Base-by-base conservation (phyloP, 306 rosid genomes). In the Sindora glabra region DNA sequence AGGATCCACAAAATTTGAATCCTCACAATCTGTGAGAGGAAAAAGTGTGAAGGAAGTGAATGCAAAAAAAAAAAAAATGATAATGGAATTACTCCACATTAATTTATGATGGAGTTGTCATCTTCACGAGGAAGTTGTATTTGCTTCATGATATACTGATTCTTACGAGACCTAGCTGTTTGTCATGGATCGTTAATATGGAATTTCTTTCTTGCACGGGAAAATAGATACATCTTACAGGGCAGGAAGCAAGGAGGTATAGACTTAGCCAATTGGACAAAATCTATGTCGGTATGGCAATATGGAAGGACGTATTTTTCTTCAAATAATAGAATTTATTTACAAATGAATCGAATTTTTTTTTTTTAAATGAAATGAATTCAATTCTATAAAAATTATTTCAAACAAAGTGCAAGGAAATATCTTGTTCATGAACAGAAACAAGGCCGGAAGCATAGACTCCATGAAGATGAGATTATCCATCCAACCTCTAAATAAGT, bases 261-360 rank as follows among this genome's bases (percentile, higher is more conserved):
- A 79, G 96, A 68, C 83, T 75, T 45, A 52, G 58, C 27, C 80
- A 81, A 42, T 62, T 87, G 69, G 89, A 87, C 81, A 85, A 81
- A 65, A 61, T 91, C 26, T 83, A 73, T 79, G 60, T 33, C 77
- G 95, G 87, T 51, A 91, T 87, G 96, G 53, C 73, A 42, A 56
- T 91, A 81, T 59, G 79, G 71, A 80, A 87, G 70, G 97, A 91
- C 74, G n/a, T n/a, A n/a, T n/a, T n/a, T n/a, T n/a, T n/a, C n/a
- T n/a, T n/a, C n/a, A n/a, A n/a, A n/a, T n/a, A n/a, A n/a, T n/a
- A n/a, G n/a, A n/a, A n/a, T n/a, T n/a, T n/a, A n/a, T n/a, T n/a
- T n/a, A n/a, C n/a, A n/a, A n/a, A n/a, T n/a, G n/a, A n/a, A n/a
- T n/a, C n/a, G n/a, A n/a, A n/a, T n/a, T n/a, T n/a, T n/a, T n/a